phyloP scores from a whole-genome alignment of 441 rosid genomes.

The California macrophylla region DNA sequence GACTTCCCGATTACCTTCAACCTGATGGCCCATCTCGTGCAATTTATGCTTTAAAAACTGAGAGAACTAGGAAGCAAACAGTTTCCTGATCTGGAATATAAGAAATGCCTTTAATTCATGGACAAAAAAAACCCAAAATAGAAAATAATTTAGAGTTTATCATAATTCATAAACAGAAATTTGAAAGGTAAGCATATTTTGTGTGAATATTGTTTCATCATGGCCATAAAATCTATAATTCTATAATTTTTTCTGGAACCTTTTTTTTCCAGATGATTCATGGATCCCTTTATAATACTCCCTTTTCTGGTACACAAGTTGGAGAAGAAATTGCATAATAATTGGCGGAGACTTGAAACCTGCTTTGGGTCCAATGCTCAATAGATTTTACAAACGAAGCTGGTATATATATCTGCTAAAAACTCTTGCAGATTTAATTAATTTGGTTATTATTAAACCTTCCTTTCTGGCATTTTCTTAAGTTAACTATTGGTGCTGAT shows the following conservation, averaged over 20 bases:
- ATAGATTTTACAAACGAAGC: background rate
- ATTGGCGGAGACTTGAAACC: constrained; percentile 7
- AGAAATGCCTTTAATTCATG: background rate
- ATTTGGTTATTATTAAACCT: background rate
- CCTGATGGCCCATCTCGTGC: background rate
- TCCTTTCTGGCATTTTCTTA: background rate
- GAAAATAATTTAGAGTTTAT: background rate
- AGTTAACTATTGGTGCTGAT: background rate
- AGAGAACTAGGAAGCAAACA: background rate
- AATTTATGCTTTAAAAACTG: background rate
- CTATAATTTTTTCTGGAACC: background rate
- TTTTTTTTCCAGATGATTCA: background rate
- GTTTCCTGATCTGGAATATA: background rate
- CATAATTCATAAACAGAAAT: background rate
- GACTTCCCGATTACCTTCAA: background rate
- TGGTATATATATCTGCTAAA: background rate
- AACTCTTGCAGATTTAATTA: constrained; percentile 2
- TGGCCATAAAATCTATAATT: background rate
- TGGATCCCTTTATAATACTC: background rate
- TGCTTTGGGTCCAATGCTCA: background rate
- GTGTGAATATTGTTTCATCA: background rate
- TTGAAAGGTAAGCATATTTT: background rate
- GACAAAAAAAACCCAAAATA: background rate
- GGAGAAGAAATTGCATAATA: background rate
- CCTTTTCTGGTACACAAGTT: background rate